A percentile compares a stretch with the other conserved stretches of the same genome.
These are phyloP conservation scores for Blastocystis sp. DNA, from an alignment of 352 stramenopile genomes.

Conservation along the genomic window DNA sequence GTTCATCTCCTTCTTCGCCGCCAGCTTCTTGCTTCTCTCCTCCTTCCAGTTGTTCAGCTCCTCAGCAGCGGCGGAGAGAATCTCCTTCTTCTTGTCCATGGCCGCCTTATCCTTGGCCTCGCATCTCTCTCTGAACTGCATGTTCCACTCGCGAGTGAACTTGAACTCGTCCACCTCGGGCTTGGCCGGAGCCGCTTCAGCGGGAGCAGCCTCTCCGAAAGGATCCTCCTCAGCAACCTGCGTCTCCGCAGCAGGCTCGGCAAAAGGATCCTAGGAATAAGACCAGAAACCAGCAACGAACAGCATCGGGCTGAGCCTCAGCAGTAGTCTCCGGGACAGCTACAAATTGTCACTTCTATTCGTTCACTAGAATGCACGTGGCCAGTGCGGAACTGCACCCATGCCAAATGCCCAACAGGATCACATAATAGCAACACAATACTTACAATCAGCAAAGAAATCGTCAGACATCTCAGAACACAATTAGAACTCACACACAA, in stretches of 20 bases:
- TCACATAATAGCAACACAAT: conserved; percentile 1
- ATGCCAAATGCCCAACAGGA: neutral
- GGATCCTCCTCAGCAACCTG: conserved; percentile 60
- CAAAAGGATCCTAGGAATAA: conserved; percentile 67
- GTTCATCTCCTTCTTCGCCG: conserved; percentile 68
- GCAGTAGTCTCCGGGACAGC: conserved; percentile 3
- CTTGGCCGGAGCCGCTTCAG: neutral
- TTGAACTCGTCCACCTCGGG: conserved; percentile 65
- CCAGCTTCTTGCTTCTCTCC: conserved; percentile 66
- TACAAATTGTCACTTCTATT: conserved; percentile 52
- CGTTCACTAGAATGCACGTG: conserved; percentile 6
- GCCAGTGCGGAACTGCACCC: neutral
- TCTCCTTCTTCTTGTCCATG: conserved; percentile 65
- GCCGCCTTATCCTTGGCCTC: conserved; percentile 65
- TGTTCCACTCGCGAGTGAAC: conserved; percentile 66
- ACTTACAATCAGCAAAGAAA: conserved; percentile 68
- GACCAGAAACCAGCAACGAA: conserved; percentile 12
- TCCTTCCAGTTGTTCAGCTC: conserved; percentile 64
- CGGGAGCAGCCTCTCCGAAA: conserved; percentile 34
- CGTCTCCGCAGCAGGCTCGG: conserved; percentile 18
- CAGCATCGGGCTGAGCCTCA: conserved; percentile 8
- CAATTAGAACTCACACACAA: neutral
- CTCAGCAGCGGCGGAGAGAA: conserved; percentile 60
- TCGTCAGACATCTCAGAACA: conserved; percentile 64
- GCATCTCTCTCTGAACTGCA: conserved; percentile 66